Evolutionary conservation across 129 eudicot species (phyloP).

Genomic region (Flaveria bidentis): DNA sequence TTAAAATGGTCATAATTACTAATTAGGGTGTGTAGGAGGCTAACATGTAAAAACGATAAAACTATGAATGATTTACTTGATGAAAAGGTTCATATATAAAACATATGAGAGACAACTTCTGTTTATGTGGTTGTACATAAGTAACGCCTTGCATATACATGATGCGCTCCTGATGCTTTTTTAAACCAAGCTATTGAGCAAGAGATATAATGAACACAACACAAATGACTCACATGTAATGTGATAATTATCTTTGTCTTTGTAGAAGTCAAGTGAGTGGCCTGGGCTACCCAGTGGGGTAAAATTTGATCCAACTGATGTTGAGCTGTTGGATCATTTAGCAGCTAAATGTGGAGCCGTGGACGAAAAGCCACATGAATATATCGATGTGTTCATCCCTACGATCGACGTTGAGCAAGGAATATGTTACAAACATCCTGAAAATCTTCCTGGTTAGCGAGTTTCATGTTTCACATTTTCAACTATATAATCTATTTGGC

Average conservation of each 20-base stretch:
- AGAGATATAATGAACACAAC: no score
- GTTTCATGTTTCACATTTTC: not conserved
- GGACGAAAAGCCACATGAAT: conserved; percentile 49
- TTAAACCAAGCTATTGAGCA: no score
- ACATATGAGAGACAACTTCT: no score
- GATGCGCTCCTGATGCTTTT: no score
- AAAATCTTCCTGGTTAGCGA: conserved; percentile 79
- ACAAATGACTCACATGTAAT: no score
- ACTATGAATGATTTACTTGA: no score
- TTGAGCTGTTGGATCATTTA: conserved; percentile 75
- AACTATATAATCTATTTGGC: not conserved
- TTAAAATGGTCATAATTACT: no score
- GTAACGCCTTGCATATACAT: no score
- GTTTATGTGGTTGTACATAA: no score
- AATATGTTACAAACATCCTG: conserved; percentile 84
- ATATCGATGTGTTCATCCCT: conserved; percentile 76
- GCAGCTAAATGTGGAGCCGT: conserved; percentile 66
- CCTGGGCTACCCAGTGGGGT: conserved; percentile 89
- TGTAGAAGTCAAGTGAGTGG: conserved; percentile 71
- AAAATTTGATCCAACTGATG: conserved; percentile 88
- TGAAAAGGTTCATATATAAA: no score
- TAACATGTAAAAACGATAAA: no score
- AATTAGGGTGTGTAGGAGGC: no score
- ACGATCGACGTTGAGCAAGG: conserved; percentile 66
- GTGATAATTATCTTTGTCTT: conserved; percentile 15